Percentiles rank a stretch among this genome's conserved stretches.
These are phyloP conservation scores for Clausena lansium DNA, from an alignment of 345 rosid genomes.

Conservation along the genomic window DNA sequence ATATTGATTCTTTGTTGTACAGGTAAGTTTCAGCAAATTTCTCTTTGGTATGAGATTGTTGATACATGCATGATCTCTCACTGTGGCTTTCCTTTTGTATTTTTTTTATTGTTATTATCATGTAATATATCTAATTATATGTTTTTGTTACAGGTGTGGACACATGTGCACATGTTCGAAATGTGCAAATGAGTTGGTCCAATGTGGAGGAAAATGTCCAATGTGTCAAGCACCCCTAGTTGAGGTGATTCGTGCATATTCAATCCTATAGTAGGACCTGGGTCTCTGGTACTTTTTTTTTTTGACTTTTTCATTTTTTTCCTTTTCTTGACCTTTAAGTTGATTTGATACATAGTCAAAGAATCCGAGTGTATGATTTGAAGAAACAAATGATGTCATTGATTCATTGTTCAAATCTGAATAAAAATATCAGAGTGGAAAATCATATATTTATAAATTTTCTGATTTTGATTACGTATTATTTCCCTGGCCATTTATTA, in stretches of 20 bases:
- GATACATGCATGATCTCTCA: background rate
- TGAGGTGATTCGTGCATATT: conserved; percentile 88
- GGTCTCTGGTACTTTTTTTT: conserved; percentile 22
- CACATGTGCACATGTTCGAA: conserved; percentile 90
- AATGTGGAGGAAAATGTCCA: conserved; percentile 83
- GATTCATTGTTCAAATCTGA: conserved; percentile 21
- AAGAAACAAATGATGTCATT: conserved; percentile 10
- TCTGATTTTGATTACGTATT: background rate
- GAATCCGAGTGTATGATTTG: conserved; percentile 16
- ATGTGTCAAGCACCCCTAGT: conserved; percentile 86
- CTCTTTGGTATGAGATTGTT: background rate
- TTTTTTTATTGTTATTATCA: background rate
- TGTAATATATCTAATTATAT: background rate
- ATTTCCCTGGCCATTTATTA: background rate
- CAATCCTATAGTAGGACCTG: conserved; percentile 38
- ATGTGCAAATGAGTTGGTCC: conserved; percentile 77
- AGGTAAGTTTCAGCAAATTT: conserved; percentile 41
- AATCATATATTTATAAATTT: background rate
- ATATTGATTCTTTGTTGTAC: conserved; percentile 79
- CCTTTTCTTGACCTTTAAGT: conserved; percentile 4
- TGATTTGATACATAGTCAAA: background rate
- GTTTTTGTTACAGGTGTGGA: conserved; percentile 67
- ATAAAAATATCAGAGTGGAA: conserved; percentile 27
- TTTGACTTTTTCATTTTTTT: background rate
- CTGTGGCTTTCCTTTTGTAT: background rate